Conservation (phyloP, 805 yeast species). For the Spathaspora girioi region DNA sequence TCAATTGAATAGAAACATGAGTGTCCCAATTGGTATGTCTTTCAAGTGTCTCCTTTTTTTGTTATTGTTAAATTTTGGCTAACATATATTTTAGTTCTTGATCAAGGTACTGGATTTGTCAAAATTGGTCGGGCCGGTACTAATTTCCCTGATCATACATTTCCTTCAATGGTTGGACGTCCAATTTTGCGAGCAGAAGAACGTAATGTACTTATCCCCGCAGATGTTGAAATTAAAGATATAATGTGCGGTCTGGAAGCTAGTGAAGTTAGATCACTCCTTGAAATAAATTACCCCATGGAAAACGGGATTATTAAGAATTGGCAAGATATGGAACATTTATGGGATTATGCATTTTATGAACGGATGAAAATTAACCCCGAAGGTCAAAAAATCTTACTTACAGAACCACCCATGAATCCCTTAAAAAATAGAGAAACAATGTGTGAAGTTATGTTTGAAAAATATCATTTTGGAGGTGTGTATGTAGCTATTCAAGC, state of each 20-base stretch:
- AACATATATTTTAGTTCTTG: constrained; percentile 59
- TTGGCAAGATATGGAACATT: constrained; percentile 98
- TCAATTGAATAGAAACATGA: neutral
- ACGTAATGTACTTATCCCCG: constrained; percentile 51
- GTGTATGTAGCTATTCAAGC: constrained; percentile 97
- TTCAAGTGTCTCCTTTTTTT: neutral
- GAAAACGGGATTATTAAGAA: constrained; percentile 96
- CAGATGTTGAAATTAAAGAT: constrained; percentile 78
- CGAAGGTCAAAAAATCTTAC: constrained; percentile 69
- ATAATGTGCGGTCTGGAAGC: constrained; percentile 99
- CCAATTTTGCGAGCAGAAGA: constrained; percentile 97
- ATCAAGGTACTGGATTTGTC: constrained; percentile 98
- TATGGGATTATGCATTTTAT: constrained; percentile 97
- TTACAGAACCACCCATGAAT: constrained; percentile 98
- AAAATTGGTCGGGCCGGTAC: constrained; percentile 96
- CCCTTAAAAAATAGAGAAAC: constrained; percentile 85
- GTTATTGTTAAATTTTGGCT: neutral
- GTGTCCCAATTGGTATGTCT: constrained; percentile 27
- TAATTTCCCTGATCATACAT: constrained; percentile 94
- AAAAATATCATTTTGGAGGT: constrained; percentile 84
- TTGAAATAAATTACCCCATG: constrained; percentile 97
- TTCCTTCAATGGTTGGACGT: constrained; percentile 96
- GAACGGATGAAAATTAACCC: constrained; percentile 82
- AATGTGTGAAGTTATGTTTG: constrained; percentile 93
- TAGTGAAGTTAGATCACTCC: constrained; percentile 78